Conservation (phyloP, 441 rosid genomes). For the Metrosideros polymorpha region DNA sequence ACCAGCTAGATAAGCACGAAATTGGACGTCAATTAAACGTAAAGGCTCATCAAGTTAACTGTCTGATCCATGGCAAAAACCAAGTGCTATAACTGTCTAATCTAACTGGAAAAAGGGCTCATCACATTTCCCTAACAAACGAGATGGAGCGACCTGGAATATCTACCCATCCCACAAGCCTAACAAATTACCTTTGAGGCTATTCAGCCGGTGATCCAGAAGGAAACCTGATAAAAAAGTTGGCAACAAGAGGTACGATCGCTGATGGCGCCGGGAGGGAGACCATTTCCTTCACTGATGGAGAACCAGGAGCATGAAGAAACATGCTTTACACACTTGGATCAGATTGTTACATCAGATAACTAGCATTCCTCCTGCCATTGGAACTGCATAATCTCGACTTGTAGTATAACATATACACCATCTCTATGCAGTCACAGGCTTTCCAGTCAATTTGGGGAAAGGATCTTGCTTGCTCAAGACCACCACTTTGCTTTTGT, state of each 20-base stretch:
- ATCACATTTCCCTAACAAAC: neutral
- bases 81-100: neutral
- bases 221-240: neutral
- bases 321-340: neutral
- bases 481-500: slow-evolving; percentile 90
- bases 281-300: neutral
- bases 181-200: neutral
- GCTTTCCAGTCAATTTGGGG: slow-evolving; percentile 71
- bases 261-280: neutral
- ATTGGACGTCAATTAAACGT: neutral
- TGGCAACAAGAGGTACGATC: neutral
- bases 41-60: neutral
- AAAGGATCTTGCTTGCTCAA: slow-evolving; percentile 96
- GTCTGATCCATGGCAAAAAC: neutral
- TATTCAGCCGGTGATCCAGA: neutral
- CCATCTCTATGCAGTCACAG: slow-evolving; percentile 44
- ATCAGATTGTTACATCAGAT: neutral
- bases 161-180: neutral
- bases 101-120: neutral
- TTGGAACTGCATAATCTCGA: neutral
- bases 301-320: neutral
- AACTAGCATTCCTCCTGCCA: neutral
- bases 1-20: neutral
- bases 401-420: neutral
- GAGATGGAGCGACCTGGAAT: neutral